These are phyloP conservation scores for Diaporthe citriasiana DNA, from an alignment of 2,329 filamentous ascomycete genomes.

Conservation along the genomic window DNA sequence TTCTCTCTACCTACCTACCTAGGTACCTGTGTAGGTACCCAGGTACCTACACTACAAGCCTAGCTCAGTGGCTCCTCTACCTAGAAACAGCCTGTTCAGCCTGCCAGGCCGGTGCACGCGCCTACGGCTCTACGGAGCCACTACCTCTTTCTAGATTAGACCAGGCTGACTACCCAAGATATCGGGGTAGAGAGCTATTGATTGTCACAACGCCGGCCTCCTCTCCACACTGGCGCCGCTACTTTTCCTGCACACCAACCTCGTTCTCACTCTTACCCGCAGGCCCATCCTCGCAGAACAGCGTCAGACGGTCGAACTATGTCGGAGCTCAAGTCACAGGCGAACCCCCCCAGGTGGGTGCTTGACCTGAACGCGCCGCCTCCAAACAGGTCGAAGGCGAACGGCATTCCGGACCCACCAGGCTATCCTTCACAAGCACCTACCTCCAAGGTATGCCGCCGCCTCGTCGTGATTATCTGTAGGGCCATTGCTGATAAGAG, in stretches of 20 bases:
- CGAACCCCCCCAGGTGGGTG: slow-evolving; percentile 80
- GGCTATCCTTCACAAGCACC: slow-evolving; percentile 76
- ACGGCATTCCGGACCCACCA: slow-evolving; percentile 83
- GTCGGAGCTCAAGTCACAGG: slow-evolving; percentile 46
- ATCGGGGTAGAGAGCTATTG: slow-evolving; percentile 3
- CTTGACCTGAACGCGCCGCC: slow-evolving; percentile 81
- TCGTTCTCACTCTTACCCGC: not conserved
- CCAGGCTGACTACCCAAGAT: slow-evolving; percentile 21
- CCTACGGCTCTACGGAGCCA: slow-evolving; percentile 26
- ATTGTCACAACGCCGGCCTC: slow-evolving; percentile 9
- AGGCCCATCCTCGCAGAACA: not conserved
- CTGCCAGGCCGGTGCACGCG: not conserved
- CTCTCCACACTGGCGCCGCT: not conserved
- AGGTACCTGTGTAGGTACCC: too few relatives aligned
- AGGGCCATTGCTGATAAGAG: not conserved
- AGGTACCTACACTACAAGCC: too few relatives aligned
- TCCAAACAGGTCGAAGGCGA: slow-evolving; percentile 72
- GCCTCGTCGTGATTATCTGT: slow-evolving; percentile 29
- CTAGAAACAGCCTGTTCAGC: not conserved
- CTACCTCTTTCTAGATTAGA: slow-evolving; percentile 3
- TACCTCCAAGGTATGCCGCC: slow-evolving; percentile 68
- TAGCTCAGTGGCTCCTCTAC: not conserved
- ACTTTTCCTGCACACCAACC: not conserved
- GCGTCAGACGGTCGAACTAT: slow-evolving; percentile 43
- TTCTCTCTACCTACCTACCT: too few relatives aligned